A percentile compares a stretch with the other conserved stretches of the same genome.
Conservation (phyloP, 2,329 filamentous ascomycete genomes). For the Fusarium sp. region DNA sequence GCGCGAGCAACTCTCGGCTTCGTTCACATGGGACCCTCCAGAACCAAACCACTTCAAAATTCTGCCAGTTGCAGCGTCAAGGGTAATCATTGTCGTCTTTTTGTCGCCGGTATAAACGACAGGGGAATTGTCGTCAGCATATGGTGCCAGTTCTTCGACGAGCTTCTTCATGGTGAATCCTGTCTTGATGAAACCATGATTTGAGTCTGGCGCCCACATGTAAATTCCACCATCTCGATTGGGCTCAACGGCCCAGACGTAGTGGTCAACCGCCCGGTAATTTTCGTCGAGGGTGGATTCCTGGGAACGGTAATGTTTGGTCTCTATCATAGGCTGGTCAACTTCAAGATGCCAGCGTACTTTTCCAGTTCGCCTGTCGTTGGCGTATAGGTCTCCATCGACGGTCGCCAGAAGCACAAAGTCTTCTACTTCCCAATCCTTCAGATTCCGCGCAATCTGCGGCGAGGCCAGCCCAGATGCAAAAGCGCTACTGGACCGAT, state of each 20-base stretch:
- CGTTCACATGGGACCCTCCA: conserved; percentile 73
- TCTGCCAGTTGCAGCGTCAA: conserved; percentile 87
- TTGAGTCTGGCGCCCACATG: conserved; percentile 77
- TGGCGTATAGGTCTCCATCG: conserved; percentile 94
- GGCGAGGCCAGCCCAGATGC: conserved; percentile 80
- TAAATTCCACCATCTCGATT: conserved; percentile 88
- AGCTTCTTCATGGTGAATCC: conserved; percentile 85
- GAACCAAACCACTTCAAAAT: conserved; percentile 88
- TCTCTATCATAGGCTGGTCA: conserved; percentile 91
- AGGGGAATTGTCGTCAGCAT: conserved; percentile 77
- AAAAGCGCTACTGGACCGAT: conserved; percentile 66
- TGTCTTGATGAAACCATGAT: conserved; percentile 72
- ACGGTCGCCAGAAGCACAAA: conserved; percentile 99
- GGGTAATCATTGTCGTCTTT: conserved; percentile 87
- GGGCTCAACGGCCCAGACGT: conserved; percentile 95
- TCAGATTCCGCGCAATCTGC: conserved; percentile 94
- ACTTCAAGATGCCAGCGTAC: conserved; percentile 88
- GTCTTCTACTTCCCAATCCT: conserved; percentile 99
- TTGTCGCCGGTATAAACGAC: conserved; percentile 94
- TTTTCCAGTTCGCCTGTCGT: conserved; percentile 86
- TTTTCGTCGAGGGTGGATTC: conserved; percentile 70
- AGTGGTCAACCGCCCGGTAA: conserved; percentile 80
- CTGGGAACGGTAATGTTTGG: conserved; percentile 81
- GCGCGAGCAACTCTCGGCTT: conserved; percentile 80
- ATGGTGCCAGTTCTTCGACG: conserved; percentile 85